Conservation (phyloP, 495 filamentous ascomycete species). For the Talaromyces proteolyticus region DNA sequence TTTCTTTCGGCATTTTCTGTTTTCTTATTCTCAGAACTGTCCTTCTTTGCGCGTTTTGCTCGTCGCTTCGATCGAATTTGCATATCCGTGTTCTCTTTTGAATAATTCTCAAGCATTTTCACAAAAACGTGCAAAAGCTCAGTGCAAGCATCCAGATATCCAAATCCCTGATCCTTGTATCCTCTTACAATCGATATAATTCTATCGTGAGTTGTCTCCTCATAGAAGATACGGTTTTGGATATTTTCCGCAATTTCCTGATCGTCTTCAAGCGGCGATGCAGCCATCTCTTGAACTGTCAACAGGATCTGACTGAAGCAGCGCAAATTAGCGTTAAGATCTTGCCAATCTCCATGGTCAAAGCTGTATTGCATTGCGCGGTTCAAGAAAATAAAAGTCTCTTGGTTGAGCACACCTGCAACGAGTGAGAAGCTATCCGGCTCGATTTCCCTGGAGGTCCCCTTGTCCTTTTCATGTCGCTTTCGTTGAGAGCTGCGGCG, state of each 20-base stretch:
- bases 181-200: slow-evolving; percentile 70
- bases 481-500: slow-evolving; percentile 55
- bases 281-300: slow-evolving; percentile 90
- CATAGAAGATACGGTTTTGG: slow-evolving; percentile 93
- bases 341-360: slow-evolving; percentile 80
- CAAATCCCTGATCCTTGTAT: slow-evolving; percentile 91
- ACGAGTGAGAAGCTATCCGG: slow-evolving; percentile 79
- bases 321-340: slow-evolving; percentile 81
- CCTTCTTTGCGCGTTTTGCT: slow-evolving; percentile 63
- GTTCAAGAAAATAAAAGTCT: slow-evolving; percentile 85
- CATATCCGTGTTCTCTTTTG: slow-evolving; percentile 88
- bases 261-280: slow-evolving; percentile 81
- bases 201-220: slow-evolving; percentile 87
- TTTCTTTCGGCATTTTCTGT: slow-evolving; percentile 32
- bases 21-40: slow-evolving; percentile 18
- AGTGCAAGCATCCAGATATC: slow-evolving; percentile 87
- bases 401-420: slow-evolving; percentile 83
- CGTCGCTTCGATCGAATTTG: slow-evolving; percentile 78
- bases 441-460: slow-evolving; percentile 45
- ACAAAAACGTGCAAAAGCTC: slow-evolving; percentile 89
- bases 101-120: slow-evolving; percentile 86
- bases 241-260: slow-evolving; percentile 98
- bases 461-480: slow-evolving; percentile 22
- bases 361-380: slow-evolving; percentile 70
- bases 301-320: slow-evolving; percentile 77